phyloP scores from a whole-genome alignment of 495 filamentous ascomycete genomes.

The Pseudotulostoma volvatum region DNA sequence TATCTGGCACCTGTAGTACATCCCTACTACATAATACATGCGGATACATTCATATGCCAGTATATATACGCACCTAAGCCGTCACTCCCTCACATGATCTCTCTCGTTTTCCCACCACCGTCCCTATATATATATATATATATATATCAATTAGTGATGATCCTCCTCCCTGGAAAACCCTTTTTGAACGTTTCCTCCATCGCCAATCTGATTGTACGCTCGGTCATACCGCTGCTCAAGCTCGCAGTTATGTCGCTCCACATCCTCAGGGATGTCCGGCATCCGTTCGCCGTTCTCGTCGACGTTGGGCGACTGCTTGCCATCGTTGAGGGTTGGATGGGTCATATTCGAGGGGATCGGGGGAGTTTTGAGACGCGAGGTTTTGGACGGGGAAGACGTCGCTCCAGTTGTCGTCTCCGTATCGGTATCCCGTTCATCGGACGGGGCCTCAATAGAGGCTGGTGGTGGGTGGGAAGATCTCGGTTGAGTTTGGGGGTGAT shows the following conservation, averaged over 20 bases:
- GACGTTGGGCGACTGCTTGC: conserved; percentile 16
- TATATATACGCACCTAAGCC: too few species aligned
- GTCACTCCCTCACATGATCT: too few species aligned
- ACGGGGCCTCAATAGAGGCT: too few species aligned
- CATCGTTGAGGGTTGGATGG: conserved; percentile 19
- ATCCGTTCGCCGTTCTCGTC: conserved; percentile 15
- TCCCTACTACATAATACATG: too few species aligned
- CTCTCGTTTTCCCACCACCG: too few species aligned
- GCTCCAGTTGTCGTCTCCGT: too few species aligned
- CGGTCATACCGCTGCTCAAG: conserved; percentile 21
- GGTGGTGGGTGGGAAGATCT: too few species aligned
- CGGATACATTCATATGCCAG: too few species aligned
- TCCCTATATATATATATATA: conserved; percentile 4
- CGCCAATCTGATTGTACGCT: conserved; percentile 23
- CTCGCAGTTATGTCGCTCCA: conserved; percentile 24
- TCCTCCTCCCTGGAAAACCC: conserved; percentile 11
- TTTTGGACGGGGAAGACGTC: too few species aligned
- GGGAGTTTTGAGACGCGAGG: too few species aligned
- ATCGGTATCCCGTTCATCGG: conserved; percentile 1
- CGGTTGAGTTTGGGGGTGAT: too few species aligned
- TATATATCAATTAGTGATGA: conserved; percentile 3
- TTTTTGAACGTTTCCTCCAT: conserved; percentile 18
- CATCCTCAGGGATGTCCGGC: conserved; percentile 18
- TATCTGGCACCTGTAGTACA: too few species aligned
- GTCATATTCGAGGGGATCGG: conserved; percentile 21